Evolutionary conservation across 2,329 filamentous ascomycete species (phyloP), one percentile per base, ranked within the genome.

Genomic region (Aspergillus texensis): DNA sequence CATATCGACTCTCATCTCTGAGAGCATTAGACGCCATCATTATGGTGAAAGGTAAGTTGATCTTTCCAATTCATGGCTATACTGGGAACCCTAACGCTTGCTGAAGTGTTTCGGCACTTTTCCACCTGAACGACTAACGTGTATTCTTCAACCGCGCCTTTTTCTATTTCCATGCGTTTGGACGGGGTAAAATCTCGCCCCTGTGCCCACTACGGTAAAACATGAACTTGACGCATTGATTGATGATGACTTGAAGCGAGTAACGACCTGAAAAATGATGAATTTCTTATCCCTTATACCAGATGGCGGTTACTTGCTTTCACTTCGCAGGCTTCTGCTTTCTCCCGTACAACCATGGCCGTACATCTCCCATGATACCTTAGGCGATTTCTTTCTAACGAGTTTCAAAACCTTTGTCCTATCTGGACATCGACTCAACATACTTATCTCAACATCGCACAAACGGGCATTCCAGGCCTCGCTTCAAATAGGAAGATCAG

Each of bases 1-100:
- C 73, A 86, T 99, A 19, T 96, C 94, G 30, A 91, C 90, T 74
- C 83, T 99, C 58, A 83, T 99, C 46, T 88, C 93, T 5, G 95
- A 99, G 80, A 93, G 94, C 57, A 98, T 99, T 71, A 88, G 95
- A 72, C 89, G 95, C 72, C 98, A 98, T 77, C 94, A 99, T 78
- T 95, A 98, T 74, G 95, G 95, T 78, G 94, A 97, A 77, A 81
- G 79, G 80, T 80, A 82, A 90, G 90, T 67, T 91, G 11, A 52
- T 92, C 73, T 87, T 85, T 66, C 83, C 83, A 83, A 39, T 75
- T 68, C 65, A 34, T 5, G 70, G 65, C 66, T 28, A 43, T 41
- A 59, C 30, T 12, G 28, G 24, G 36, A 58, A 26, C 67, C 62
- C 71, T 72, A 70, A 70, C 66, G 16, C 56, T 57, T 45, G 60